Evolutionary conservation across 2,329 filamentous ascomycete genomes (phyloP).

Genomic region (Sphaerulina populicola): DNA sequence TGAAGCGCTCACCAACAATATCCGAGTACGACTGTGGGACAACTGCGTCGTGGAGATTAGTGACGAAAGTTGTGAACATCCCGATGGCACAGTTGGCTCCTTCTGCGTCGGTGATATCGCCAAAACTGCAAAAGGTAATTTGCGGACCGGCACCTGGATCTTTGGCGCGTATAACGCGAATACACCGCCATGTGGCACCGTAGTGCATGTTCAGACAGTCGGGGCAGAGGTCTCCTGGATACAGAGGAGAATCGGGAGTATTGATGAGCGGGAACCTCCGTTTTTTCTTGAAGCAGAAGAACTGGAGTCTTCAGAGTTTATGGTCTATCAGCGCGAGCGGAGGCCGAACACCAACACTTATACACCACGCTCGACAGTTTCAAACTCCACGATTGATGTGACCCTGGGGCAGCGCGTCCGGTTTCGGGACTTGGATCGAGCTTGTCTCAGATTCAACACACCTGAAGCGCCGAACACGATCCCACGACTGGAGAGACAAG

Average conservation of each 20-base stretch:
- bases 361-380: constrained; percentile 18
- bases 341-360: constrained; percentile 7
- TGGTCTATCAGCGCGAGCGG: constrained; percentile 37
- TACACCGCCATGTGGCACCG: constrained; percentile 43
- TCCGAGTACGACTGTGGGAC: constrained; percentile 46
- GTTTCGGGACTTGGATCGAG: constrained; percentile 47
- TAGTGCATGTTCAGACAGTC: constrained; percentile 44
- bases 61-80: constrained; percentile 36
- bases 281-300: constrained; percentile 30
- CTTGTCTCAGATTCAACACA: constrained; percentile 46
- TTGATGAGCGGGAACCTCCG: constrained; percentile 23
- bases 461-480: constrained; percentile 36
- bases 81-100: constrained; percentile 22
- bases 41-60: constrained; percentile 48
- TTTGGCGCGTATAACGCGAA: constrained; percentile 47
- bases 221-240: constrained; percentile 48
- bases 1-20: constrained; percentile 42
- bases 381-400: constrained; percentile 30
- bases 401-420: constrained; percentile 37
- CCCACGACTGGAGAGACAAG: constrained; percentile 39
- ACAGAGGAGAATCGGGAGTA: constrained; percentile 32
- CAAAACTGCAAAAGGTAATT: constrained; percentile 44
- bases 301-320: constrained; percentile 37
- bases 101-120: constrained; percentile 45
- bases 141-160: constrained; percentile 47